Conservation (phyloP, 2,329 filamentous ascomycete species). For the Spiromastix sp. region DNA sequence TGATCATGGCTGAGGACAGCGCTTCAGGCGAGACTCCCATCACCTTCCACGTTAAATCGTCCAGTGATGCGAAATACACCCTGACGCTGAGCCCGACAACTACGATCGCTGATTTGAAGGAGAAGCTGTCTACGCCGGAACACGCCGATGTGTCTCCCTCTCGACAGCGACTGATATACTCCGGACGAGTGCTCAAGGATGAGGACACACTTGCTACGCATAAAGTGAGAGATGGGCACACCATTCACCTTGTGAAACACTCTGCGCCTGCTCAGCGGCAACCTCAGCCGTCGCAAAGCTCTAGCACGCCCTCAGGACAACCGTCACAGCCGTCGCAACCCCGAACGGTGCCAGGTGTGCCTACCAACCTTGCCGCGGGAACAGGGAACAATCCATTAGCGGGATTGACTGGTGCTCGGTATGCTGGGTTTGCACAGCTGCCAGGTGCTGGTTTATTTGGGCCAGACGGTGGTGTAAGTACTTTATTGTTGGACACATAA, state of each 20-base stretch:
- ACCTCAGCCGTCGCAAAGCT: conserved; percentile 27
- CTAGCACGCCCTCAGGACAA: conserved; percentile 15
- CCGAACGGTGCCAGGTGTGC: conserved; percentile 27
- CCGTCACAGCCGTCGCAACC: conserved; percentile 20
- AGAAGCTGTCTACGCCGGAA: conserved; percentile 69
- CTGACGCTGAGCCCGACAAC: conserved; percentile 69
- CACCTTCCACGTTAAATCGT: conserved; percentile 97
- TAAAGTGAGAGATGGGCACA: conserved; percentile 95
- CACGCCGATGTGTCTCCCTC: conserved; percentile 80
- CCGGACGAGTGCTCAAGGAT: conserved; percentile 92
- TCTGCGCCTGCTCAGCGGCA: conserved; percentile 72
- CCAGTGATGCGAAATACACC: conserved; percentile 74
- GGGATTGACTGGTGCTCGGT: conserved; percentile 82
- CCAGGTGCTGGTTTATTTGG: conserved; percentile 85
- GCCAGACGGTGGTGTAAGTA: conserved; percentile 81
- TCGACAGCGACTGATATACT: conserved; percentile 93
- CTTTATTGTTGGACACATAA: too few relatives aligned
- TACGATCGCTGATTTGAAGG: conserved; percentile 77
- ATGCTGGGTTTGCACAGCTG: conserved; percentile 82
- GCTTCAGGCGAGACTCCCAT: conserved; percentile 56
- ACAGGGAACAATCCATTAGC: conserved; percentile 79
- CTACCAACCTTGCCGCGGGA: conserved; percentile 38
- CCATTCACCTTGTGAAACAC: conserved; percentile 92
- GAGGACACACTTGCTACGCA: conserved; percentile 72
- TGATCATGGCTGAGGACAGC: conserved; percentile 31